These are phyloP conservation scores for Nannochloropsis granulata DNA, from an alignment of 108 stramenopile genomes.

Conservation along the genomic window DNA sequence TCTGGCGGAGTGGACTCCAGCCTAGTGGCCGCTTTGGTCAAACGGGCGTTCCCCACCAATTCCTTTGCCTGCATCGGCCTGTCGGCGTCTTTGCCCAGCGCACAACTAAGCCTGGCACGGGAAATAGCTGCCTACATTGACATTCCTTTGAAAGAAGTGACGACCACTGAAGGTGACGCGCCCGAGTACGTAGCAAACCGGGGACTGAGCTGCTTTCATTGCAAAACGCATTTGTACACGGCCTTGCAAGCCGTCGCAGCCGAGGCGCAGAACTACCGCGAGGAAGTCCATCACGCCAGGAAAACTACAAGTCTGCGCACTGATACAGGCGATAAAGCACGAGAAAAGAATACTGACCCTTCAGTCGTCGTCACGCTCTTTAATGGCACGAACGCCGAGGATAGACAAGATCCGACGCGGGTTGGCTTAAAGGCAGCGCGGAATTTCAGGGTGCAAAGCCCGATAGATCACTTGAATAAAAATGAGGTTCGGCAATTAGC, in stretches of 20 bases:
- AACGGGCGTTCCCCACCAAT: slow-evolving; percentile 31
- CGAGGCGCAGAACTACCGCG: slow-evolving; percentile 9
- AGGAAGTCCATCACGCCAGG: neutral
- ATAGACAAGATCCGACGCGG: slow-evolving; percentile 63
- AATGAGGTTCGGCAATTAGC: slow-evolving; percentile 37
- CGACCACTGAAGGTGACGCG: slow-evolving; percentile 59
- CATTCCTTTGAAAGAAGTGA: slow-evolving; percentile 45
- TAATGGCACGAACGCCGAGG: slow-evolving; percentile 87
- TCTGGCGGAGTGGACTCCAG: slow-evolving; percentile 84
- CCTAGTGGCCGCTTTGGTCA: slow-evolving; percentile 58
- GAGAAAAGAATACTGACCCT: neutral
- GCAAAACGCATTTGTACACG: slow-evolving; percentile 81
- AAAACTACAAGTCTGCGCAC: neutral
- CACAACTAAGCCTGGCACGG: slow-evolving; percentile 54
- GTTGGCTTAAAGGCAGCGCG: slow-evolving; percentile 56
- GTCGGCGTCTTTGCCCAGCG: slow-evolving; percentile 56
- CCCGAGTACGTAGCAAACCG: slow-evolving; percentile 59
- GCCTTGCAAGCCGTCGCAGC: slow-evolving; percentile 47
- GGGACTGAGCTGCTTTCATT: slow-evolving; percentile 78
- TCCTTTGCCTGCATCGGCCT: slow-evolving; percentile 61
- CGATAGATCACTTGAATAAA: slow-evolving; percentile 55
- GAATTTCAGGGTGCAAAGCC: slow-evolving; percentile 51
- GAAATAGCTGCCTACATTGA: slow-evolving; percentile 53
- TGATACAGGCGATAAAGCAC: neutral
- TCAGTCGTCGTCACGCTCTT: slow-evolving; percentile 41